Percentiles rank a stretch among this genome's conserved stretches.
These are phyloP conservation scores for Eucalyptus erythrocorys DNA, from an alignment of 345 rosid genomes.

Conservation along the genomic window DNA sequence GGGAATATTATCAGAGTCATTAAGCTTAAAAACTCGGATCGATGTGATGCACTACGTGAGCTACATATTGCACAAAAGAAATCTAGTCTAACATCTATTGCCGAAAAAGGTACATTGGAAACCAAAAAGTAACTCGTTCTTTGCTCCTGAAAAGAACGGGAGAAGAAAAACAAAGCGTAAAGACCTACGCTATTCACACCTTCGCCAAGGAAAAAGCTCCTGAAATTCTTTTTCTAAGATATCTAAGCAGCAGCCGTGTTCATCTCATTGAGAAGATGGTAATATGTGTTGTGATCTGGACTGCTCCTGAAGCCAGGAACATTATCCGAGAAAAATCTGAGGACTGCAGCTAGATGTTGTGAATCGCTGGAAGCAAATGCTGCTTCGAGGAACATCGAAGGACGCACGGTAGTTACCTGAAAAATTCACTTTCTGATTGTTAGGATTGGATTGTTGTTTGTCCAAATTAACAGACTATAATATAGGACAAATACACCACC, in stretches of 20 bases:
- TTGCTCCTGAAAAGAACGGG: not conserved
- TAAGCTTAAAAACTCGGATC: not conserved
- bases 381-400: slow-evolving; percentile 74
- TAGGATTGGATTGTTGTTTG: not conserved
- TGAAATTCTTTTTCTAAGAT: not conserved
- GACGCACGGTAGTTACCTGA: slow-evolving; percentile 65
- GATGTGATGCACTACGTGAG: not conserved
- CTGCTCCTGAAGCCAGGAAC: slow-evolving; percentile 63
- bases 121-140: not conserved
- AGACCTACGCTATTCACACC: not conserved
- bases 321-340: slow-evolving; percentile 81
- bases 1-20: not conserved
- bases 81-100: not conserved
- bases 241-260: slow-evolving; percentile 12
- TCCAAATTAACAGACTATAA: not conserved
- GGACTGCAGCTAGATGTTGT: slow-evolving; percentile 77
- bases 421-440: not conserved
- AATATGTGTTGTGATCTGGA: slow-evolving; percentile 42
- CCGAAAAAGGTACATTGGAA: not conserved
- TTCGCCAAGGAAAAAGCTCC: not conserved
- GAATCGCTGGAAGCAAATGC: slow-evolving; percentile 65
- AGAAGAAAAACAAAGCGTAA: not conserved
- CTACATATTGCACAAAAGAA: not conserved
- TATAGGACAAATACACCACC: not conserved
- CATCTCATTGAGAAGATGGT: slow-evolving; percentile 60